Evolutionary conservation across 106 monocot species (phyloP).

Genomic region (Phalaenopsis aphrodite): DNA sequence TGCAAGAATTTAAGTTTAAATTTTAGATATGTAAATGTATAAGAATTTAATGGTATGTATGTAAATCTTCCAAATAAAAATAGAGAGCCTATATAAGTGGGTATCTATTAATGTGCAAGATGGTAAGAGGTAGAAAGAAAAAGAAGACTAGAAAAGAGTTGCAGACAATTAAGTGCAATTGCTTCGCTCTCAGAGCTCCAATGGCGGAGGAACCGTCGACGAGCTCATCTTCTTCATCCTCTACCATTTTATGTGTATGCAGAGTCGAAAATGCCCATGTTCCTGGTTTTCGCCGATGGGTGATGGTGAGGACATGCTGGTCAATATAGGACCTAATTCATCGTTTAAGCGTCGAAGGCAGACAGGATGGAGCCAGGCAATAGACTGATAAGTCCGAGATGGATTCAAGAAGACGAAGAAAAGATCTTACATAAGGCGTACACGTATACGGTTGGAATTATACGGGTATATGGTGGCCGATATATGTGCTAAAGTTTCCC

Average conservation of each 20-base stretch:
- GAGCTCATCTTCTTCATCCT: not conserved
- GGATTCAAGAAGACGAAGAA: not conserved
- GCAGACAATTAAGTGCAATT: too few species aligned
- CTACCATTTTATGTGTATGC: not conserved
- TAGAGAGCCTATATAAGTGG: too few species aligned
- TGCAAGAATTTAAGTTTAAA: too few species aligned
- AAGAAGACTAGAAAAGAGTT: too few species aligned
- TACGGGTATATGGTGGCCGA: not conserved
- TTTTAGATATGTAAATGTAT: too few species aligned
- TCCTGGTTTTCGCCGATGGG: not conserved
- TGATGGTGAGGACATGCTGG: not conserved
- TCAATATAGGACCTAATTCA: not conserved
- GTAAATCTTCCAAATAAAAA: too few species aligned
- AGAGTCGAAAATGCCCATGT: not conserved
- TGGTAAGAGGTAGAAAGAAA: too few species aligned
- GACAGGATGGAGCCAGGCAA: slow-evolving; percentile 6
- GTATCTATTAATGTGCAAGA: too few species aligned
- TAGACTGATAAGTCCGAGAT: not conserved
- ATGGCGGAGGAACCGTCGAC: too few species aligned
- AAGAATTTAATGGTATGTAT: too few species aligned
- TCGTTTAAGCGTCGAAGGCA: not conserved
- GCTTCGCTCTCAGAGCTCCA: too few species aligned
- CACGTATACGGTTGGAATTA: not conserved
- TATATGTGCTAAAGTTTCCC: not conserved
- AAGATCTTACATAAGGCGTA: not conserved